Evolutionary conservation across 331 rosid species (phyloP).

Genomic region (Malus hybrid): DNA sequence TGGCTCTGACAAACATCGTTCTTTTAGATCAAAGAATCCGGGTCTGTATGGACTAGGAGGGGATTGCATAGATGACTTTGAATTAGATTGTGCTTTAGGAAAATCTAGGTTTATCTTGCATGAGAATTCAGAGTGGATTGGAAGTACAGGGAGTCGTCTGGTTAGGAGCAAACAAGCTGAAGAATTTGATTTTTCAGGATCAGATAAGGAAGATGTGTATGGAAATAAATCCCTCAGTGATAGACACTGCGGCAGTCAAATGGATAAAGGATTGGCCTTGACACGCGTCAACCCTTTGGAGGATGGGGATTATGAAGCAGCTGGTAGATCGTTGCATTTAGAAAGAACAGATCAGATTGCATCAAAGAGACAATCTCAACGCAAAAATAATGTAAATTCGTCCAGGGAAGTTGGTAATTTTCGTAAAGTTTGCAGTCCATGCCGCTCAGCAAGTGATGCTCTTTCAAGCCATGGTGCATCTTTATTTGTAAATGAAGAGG

Average conservation of each 20-base stretch:
- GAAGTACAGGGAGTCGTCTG: slow-evolving; percentile 1
- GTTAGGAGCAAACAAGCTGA: slow-evolving; percentile 18
- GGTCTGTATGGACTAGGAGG: slow-evolving; percentile 21
- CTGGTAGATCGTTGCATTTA: slow-evolving; percentile 20
- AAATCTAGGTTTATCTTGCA: slow-evolving; percentile 26
- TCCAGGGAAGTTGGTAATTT: slow-evolving; percentile 28
- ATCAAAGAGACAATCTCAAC: slow-evolving; percentile 14
- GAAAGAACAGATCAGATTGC: slow-evolving; percentile 31
- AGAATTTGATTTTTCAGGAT: slow-evolving; percentile 18
- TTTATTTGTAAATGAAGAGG: slow-evolving; percentile 26
- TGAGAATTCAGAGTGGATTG: slow-evolving; percentile 19
- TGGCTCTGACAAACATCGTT: slow-evolving; percentile 25
- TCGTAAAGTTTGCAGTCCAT: slow-evolving; percentile 38
- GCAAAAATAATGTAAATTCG: slow-evolving; percentile 21
- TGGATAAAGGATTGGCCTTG: slow-evolving; percentile 33
- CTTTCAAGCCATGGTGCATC: slow-evolving; percentile 26
- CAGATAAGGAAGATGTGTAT: slow-evolving; percentile 19
- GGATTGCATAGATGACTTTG: slow-evolving; percentile 29
- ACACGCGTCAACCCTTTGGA: slow-evolving; percentile 28
- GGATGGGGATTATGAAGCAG: slow-evolving; percentile 31
- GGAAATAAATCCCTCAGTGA: slow-evolving; percentile 33
- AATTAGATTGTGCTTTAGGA: slow-evolving; percentile 18
- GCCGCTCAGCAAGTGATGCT: slow-evolving; percentile 28
- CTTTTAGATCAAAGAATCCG: slow-evolving; percentile 27
- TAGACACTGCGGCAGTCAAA: slow-evolving; percentile 35